Base-by-base conservation (phyloP, 768 basidiomycete genomes). In the Mycena sanguinolenta region DNA sequence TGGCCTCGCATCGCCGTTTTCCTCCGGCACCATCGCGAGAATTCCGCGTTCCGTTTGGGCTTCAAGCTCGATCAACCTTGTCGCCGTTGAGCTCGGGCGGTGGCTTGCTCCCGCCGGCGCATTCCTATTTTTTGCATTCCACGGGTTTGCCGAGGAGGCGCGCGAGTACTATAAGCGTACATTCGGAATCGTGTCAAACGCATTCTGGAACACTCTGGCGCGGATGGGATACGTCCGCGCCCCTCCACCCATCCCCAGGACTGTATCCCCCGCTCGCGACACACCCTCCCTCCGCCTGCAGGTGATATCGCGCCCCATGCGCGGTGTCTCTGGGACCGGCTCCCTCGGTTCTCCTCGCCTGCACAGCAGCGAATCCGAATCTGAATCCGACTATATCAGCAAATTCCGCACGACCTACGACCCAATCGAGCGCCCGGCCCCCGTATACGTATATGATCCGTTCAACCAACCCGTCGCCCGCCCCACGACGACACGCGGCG, bases 51-150 rank as follows among this genome's bases (percentile, higher is more conserved):
- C 44, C 1, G 25, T 78, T 71, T 75, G 71, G 69, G 38, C 63
- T 14, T 49, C 34, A 19, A 58, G 57, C 27, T 9, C 16, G 4
- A 44, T 2, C 36, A 55, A 38, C 39, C 74, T 36, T 64, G 17
- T 39, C 75, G 12, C 78, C 75, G 1, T 73, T 78, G 54, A 75
- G 75, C 36, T 74, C 28, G 59, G 64, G 8, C 69, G 76, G 2
- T 71, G 70, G 70, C 21, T 74, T 10, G 60, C 42, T 10, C 71
- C 75, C 19, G 44, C 28, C 9, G 79, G 77, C n/a, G 76, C 85
- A 2, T 62, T 87, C 38, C 42, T 88, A 13, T 89, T 90, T 79
- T 87, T 91, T 76, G 76, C 78, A 3, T 84, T 90, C 78, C 90
- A 91, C 74, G 85, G 83, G 1, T 84, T 87, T 49, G 84, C 83